Base-by-base conservation (phyloP, 2,329 filamentous ascomycete genomes). In the Fonsecaea multimorphosa region DNA sequence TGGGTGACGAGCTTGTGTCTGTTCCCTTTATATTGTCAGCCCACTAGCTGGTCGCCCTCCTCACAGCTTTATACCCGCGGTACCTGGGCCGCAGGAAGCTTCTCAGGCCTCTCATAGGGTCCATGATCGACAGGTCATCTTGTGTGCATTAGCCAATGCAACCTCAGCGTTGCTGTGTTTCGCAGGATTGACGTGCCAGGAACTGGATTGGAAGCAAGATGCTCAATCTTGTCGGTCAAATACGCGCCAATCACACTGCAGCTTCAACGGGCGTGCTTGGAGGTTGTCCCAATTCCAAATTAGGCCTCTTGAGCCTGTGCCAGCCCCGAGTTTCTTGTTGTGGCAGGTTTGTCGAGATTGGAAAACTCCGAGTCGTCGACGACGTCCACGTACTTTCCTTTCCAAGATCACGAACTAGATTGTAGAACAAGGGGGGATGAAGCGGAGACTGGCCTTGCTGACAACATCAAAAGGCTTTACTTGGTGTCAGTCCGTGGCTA, bases 121-220 rank as follows among this genome's bases (percentile, higher is more conserved):
- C 40, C 19, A n/a, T 19, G 40, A 32, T 49, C 8, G 51, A 24
- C 32, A n/a, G n/a, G 22, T 46, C 31, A 61, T 62, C 34, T 27
- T 27, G 34, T 27, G 34, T 46, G 29, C 52, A 49, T 36, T 62
- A 49, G 52, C 36, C 52, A 49, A 62, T 62, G 38, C 52, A 46
- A 62, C 60, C 22, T 62, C 51, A 56, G 19, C 19, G 44, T 49
- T 49, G 44, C 22, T 24, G 11, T 49, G 44, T 16, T 19, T 40
- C 14, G 14, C 16, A n/a, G 4, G 38, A 8, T 49, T 24, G 44
- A 27, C 9, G 8, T 27, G 19, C 22, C 8, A 49, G 44, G 19
- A 49, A 2, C 44, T 14, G 22, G 19, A 27, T 14, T 3, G 22
- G 11, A 11, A 49, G 44, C 19, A 24, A 22, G 8, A 31, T 31